Evolutionary conservation across 768 basidiomycete species (phyloP).

Genomic region (Gloeopeniophorella convolvens): DNA sequence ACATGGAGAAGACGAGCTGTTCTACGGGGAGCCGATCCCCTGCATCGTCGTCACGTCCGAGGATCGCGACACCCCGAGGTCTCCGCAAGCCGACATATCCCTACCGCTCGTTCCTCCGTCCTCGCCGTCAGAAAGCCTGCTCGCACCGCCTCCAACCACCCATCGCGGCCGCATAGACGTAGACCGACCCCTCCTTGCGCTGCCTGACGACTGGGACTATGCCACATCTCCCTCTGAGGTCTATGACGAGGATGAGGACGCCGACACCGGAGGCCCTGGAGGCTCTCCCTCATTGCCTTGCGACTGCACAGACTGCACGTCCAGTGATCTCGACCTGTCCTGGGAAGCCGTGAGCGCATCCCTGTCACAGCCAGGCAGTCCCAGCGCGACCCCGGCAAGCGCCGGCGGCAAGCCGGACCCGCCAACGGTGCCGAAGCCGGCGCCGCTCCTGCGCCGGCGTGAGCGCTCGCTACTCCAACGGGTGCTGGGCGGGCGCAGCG

Average conservation of each 20-base stretch:
- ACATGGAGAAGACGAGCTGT: constrained; percentile 11
- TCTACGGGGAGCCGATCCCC: constrained; percentile 11
- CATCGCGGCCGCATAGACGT: constrained; percentile 1
- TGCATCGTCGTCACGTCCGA: constrained; percentile 17
- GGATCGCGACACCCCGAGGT: background rate
- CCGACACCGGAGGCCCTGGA: too few species aligned
- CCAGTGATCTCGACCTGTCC: background rate
- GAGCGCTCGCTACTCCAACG: constrained; percentile 13
- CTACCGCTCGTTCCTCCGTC: background rate
- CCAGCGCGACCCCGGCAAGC: too few species aligned
- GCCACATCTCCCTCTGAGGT: background rate
- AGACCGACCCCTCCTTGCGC: background rate
- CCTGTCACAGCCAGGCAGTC: background rate
- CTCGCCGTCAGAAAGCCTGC: background rate
- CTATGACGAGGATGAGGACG: background rate
- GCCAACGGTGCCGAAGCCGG: constrained; percentile 9
- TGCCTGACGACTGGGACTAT: background rate
- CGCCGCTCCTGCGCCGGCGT: constrained; percentile 12
- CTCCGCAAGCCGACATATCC: background rate
- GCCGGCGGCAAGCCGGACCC: constrained; percentile 13
- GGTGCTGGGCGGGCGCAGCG: background rate
- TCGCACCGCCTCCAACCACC: constrained; percentile 7
- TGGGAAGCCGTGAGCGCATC: constrained; percentile 1
- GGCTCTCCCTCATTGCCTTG: background rate
- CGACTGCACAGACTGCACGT: background rate